Percentiles rank a stretch among this genome's conserved stretches.
Conservation (phyloP, 257 asterid genomes). For the Solanum virginianum region DNA sequence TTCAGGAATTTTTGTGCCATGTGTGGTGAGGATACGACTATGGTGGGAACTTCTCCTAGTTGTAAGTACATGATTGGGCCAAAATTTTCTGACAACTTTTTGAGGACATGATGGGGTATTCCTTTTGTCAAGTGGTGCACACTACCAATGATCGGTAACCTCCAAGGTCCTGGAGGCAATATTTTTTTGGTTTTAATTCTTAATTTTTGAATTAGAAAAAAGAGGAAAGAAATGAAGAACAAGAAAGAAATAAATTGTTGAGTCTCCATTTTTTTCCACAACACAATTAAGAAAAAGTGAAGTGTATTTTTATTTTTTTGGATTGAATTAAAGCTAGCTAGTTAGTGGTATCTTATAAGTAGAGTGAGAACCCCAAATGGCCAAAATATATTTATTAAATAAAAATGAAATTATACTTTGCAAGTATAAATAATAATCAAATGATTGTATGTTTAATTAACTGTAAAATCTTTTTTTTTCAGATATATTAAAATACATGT, state of each 20-base stretch:
- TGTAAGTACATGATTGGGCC: constrained; percentile 16
- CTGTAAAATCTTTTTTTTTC: too few species aligned
- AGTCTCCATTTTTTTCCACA: neutral
- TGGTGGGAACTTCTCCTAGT: constrained; percentile 1
- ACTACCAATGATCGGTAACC: constrained; percentile 12
- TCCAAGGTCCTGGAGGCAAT: constrained; percentile 3
- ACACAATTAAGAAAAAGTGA: neutral
- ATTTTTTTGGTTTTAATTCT: neutral
- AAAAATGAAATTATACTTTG: too few species aligned
- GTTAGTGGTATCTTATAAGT: neutral
- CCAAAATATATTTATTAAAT: too few species aligned
- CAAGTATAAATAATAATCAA: too few species aligned
- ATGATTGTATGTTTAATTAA: too few species aligned
- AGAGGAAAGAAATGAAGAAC: neutral
- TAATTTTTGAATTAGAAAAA: neutral
- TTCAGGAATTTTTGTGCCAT: neutral
- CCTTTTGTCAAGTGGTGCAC: neutral
- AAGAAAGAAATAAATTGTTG: neutral
- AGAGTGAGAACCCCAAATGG: too few species aligned
- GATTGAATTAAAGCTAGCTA: neutral
- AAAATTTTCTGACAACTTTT: neutral
- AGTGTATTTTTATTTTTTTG: neutral
- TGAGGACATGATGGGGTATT: constrained; percentile 9
- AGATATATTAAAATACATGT: too few species aligned
- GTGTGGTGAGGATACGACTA: neutral